These are phyloP conservation scores for Macrolepiota dolichaula DNA, from an alignment of 768 basidiomycete genomes.

Conservation along the genomic window DNA sequence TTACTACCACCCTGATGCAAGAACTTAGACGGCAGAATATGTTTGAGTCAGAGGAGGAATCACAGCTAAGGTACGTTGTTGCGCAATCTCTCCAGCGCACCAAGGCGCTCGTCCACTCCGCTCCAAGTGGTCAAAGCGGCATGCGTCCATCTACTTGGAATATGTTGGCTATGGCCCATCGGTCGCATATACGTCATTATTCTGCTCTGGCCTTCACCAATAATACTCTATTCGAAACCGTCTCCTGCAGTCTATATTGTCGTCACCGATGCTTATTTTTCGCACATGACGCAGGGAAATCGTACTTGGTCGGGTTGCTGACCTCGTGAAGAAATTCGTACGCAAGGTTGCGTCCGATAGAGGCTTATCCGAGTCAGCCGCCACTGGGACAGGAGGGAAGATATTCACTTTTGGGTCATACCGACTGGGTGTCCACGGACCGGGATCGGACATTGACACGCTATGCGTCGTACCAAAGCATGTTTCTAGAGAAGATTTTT, in stretches of 20 bases:
- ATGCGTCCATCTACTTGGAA: not conserved
- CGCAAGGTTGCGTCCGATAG: slow-evolving; percentile 70
- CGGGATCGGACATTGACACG: slow-evolving; percentile 97
- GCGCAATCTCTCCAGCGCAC: not conserved
- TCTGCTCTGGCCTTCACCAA: not conserved
- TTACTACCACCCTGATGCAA: slow-evolving; percentile 82
- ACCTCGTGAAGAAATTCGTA: slow-evolving; percentile 92
- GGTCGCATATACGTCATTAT: not conserved
- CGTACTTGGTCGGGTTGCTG: slow-evolving; percentile 85
- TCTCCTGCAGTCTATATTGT: not conserved
- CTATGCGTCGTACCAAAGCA: slow-evolving; percentile 96
- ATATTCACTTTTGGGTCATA: slow-evolving; percentile 99
- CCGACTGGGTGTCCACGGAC: slow-evolving; percentile 95
- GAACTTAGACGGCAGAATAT: slow-evolving; percentile 83
- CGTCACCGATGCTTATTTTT: not conserved
- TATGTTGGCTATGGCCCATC: not conserved
- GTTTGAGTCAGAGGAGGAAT: slow-evolving; percentile 88
- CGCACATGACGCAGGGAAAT: slow-evolving; percentile 65
- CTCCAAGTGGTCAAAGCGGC: not conserved
- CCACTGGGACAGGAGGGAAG: slow-evolving; percentile 90
- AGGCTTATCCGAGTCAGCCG: slow-evolving; percentile 86
- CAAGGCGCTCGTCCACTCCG: not conserved
- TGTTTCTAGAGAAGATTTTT: slow-evolving; percentile 94
- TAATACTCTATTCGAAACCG: not conserved
- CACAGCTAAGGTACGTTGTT: slow-evolving; percentile 73